phyloP scores from a whole-genome alignment of 371 early-diverging fungal species.

The Apophysomyces elegans region DNA sequence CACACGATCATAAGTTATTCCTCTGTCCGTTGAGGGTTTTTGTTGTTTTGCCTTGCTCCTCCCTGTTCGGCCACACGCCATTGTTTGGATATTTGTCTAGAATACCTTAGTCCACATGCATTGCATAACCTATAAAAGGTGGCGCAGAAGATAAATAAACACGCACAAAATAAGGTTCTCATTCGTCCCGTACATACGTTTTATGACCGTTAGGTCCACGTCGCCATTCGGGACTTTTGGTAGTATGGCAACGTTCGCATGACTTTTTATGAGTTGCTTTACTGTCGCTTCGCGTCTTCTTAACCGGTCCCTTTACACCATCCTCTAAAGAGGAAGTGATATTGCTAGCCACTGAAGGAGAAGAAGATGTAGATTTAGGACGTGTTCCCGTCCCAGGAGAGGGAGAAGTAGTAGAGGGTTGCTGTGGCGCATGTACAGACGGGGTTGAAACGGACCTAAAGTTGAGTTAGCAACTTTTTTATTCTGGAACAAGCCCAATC shows the following conservation, averaged over 20 bases:
- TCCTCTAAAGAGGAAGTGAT: not conserved
- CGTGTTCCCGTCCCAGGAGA: not conserved
- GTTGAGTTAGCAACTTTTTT: not conserved
- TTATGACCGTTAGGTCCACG: conserved; percentile 80
- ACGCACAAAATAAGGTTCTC: conserved; percentile 6
- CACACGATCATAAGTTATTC: not conserved
- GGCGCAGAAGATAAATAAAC: conserved; percentile 3
- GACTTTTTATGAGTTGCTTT: conserved; percentile 31
- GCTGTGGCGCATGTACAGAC: conserved; percentile 11
- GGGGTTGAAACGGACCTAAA: conserved; percentile 7
- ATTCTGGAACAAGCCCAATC: not conserved
- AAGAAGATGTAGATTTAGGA: not conserved
- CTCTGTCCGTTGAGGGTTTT: not conserved
- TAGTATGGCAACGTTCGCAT: conserved; percentile 73
- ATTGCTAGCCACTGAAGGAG: not conserved
- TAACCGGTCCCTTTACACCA: not conserved
- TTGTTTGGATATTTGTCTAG: conserved; percentile 31
- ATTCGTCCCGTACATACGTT: conserved; percentile 51
- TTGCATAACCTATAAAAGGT: conserved; percentile 64
- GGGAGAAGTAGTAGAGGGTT: not conserved
- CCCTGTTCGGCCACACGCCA: conserved; percentile 3
- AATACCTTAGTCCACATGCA: conserved; percentile 79
- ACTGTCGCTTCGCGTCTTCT: not conserved
- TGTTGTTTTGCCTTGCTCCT: not conserved
- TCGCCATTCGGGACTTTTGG: conserved; percentile 79